Conservation (phyloP, 768 basidiomycete genomes). For the Russula virescens region DNA sequence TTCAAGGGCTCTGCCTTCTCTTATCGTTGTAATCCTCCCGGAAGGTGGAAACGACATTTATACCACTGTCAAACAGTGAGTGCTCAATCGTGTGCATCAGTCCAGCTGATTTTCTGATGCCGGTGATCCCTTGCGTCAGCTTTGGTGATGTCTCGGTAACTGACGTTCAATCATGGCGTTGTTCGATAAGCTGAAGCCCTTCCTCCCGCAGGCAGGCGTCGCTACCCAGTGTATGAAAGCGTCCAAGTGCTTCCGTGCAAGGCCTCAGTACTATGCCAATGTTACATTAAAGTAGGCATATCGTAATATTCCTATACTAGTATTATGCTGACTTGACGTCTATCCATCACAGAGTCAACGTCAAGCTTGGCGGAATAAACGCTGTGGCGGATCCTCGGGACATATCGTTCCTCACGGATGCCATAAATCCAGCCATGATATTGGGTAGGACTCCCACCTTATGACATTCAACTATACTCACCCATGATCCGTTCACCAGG, state of each 20-base stretch:
- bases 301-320: neutral
- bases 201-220: slow-evolving; percentile 46
- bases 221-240: slow-evolving; percentile 74
- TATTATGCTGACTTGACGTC: neutral
- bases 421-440: slow-evolving; percentile 65
- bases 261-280: slow-evolving; percentile 73
- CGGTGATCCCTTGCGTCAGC: neutral
- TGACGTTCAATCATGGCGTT: neutral
- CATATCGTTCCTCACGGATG: slow-evolving; percentile 58
- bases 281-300: slow-evolving; percentile 63
- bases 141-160: slow-evolving; percentile 11
- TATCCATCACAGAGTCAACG: slow-evolving; percentile 53
- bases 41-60: slow-evolving; percentile 64
- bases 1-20: slow-evolving; percentile 29
- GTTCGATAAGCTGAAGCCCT: neutral
- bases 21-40: slow-evolving; percentile 14
- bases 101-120: neutral
- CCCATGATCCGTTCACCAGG: slow-evolving; percentile 27
- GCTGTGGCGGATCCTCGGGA: slow-evolving; percentile 62
- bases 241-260: slow-evolving; percentile 56
- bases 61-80: slow-evolving; percentile 71
- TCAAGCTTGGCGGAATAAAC: slow-evolving; percentile 80
- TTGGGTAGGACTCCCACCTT: slow-evolving; percentile 46
- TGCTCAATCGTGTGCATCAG: slow-evolving; percentile 14
- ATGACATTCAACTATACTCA: neutral